A percentile compares a stretch with the other conserved stretches of the same genome.
phyloP scores from a whole-genome alignment of 1,284 basidiomycete genomes.

The Puccinia polysora region DNA sequence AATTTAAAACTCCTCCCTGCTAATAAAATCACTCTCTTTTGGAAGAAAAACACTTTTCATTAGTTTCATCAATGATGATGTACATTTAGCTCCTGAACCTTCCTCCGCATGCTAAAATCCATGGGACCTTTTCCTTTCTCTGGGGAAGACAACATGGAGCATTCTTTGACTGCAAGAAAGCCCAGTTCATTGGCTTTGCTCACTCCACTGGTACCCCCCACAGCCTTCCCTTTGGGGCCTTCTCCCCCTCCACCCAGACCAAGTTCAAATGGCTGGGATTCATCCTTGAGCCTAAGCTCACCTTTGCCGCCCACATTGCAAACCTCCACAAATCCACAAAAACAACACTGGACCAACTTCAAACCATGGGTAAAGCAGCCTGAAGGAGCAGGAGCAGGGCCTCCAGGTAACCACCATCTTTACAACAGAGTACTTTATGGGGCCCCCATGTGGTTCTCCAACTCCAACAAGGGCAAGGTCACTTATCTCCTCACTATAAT shows the following conservation, averaged over 20 bases:
- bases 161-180: slow-evolving; percentile 13
- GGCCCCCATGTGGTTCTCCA: background rate
- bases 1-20: background rate
- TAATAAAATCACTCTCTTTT: background rate
- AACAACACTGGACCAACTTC: background rate
- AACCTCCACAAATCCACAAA: background rate
- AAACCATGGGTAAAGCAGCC: background rate
- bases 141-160: no score
- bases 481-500: background rate
- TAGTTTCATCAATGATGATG: background rate
- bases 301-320: background rate
- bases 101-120: background rate
- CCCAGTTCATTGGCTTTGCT: background rate
- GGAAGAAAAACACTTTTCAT: background rate
- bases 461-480: background rate
- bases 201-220: no score
- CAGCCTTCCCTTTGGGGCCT: no score
- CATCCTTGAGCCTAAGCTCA: background rate
- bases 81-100: background rate
- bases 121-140: background rate
- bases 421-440: slow-evolving; percentile 1
- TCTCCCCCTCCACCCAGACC: no score
- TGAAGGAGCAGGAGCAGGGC: background rate
- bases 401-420: background rate
- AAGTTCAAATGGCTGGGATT: background rate